These are phyloP conservation scores for Chytriomyces hyalinus DNA, from an alignment of 192 early-diverging fungal genomes.

Conservation along the genomic window DNA sequence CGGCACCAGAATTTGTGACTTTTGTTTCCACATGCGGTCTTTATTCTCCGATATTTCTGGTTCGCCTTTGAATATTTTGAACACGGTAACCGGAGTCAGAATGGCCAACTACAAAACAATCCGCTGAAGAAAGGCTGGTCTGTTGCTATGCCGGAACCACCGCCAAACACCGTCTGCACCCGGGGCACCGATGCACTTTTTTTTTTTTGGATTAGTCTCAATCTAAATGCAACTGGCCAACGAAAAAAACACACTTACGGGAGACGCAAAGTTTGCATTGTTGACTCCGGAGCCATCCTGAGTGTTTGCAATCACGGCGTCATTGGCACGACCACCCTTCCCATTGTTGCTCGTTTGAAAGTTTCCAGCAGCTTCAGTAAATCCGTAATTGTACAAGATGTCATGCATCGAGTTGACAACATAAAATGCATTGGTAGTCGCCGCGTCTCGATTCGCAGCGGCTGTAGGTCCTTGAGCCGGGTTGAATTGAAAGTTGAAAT, in stretches of 20 bases:
- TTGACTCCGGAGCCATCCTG: conserved; percentile 40
- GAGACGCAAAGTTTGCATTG: conserved; percentile 59
- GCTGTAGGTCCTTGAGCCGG: conserved; percentile 10
- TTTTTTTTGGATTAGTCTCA: conserved; percentile 27
- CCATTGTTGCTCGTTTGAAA: conserved; percentile 48
- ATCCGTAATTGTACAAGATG: conserved; percentile 44
- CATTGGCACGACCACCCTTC: conserved; percentile 42
- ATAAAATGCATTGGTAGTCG: conserved; percentile 44
- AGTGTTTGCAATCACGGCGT: conserved; percentile 63
- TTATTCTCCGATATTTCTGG: no score
- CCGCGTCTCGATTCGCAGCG: conserved; percentile 33
- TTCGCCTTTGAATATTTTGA: no score
- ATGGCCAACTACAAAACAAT: not conserved
- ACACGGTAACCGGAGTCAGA: no score
- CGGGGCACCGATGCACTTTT: conserved; percentile 4
- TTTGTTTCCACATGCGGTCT: no score
- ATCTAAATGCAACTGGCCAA: conserved; percentile 27
- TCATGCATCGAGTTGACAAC: conserved; percentile 56
- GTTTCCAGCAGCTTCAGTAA: conserved; percentile 46
- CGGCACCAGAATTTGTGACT: no score
- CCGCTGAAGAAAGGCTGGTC: not conserved
- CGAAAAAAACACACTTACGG: conserved; percentile 17
- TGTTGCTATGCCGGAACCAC: not conserved
- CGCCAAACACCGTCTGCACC: not conserved
- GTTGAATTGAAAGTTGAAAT: conserved; percentile 31